Percentiles rank a stretch among this genome's conserved stretches.
phyloP scores from a whole-genome alignment of 1,284 basidiomycete genomes.

The Heterobasidion occidentale region DNA sequence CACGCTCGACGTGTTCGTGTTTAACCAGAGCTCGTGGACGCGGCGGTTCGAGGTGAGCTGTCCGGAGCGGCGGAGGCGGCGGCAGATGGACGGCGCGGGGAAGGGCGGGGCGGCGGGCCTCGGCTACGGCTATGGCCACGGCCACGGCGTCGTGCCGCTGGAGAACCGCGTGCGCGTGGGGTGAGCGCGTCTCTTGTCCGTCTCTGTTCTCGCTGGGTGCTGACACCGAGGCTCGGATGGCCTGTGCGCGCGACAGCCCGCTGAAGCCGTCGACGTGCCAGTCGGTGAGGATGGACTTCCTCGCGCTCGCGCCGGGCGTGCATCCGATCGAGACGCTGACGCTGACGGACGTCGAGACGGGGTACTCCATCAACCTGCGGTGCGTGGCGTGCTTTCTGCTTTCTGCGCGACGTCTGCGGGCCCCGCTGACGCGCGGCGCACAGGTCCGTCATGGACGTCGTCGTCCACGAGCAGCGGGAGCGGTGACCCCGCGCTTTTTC shows the following conservation, averaged over 20 bases:
- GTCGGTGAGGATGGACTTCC: conserved; percentile 79
- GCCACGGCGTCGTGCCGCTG: conserved; percentile 65
- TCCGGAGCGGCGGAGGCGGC: conserved; percentile 43
- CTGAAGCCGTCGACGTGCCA: conserved; percentile 76
- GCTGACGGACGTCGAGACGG: conserved; percentile 68
- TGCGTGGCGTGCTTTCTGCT: conserved; percentile 22
- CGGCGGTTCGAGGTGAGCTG: conserved; percentile 72
- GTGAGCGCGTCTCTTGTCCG: conserved; percentile 31
- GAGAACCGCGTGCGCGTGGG: conserved; percentile 80
- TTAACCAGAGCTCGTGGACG: conserved; percentile 75
- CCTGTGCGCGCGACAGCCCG: conserved; percentile 39
- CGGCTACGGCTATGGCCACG: no score
- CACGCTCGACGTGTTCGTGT: conserved; percentile 82
- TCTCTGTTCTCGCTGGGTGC: conserved; percentile 4
- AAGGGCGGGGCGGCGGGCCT: conserved; percentile 22
- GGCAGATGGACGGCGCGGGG: conserved; percentile 24
- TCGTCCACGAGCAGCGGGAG: conserved; percentile 42
- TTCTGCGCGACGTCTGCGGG: not conserved
- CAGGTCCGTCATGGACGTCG: conserved; percentile 62
- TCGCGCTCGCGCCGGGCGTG: conserved; percentile 75
- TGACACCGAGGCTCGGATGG: not conserved
- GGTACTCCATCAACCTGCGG: conserved; percentile 69
- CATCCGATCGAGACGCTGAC: conserved; percentile 70
- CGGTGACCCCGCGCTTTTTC: not conserved
- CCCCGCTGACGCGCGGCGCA: no score